Evolutionary conservation across 257 asterid species (phyloP).

Genomic region (Przewalskia tangutica): DNA sequence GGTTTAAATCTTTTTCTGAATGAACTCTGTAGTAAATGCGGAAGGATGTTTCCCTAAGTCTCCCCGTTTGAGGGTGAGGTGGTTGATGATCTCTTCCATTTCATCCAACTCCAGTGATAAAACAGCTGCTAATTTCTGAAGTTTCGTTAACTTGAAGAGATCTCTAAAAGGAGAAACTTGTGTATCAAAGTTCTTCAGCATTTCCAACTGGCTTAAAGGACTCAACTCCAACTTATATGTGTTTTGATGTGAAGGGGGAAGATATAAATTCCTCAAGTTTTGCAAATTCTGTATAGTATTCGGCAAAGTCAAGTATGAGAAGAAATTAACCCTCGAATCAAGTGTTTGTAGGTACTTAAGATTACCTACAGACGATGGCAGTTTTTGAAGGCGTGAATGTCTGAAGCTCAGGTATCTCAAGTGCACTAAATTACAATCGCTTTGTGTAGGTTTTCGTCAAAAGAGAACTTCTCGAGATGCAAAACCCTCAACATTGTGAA

Average conservation of each 20-base stretch:
- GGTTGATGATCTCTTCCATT: conserved; percentile 19
- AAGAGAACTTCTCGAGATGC: conserved; percentile 42
- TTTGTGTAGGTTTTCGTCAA: conserved; percentile 25
- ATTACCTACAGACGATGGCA: conserved; percentile 39
- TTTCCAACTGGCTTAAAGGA: conserved; percentile 29
- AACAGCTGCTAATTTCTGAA: conserved; percentile 35
- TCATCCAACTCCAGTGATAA: conserved; percentile 22
- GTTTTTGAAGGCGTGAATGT: conserved; percentile 18
- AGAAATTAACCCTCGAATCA: conserved; percentile 28
- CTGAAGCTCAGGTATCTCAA: conserved; percentile 44
- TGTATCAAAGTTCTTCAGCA: conserved; percentile 37
- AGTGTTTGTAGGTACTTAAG: conserved; percentile 32
- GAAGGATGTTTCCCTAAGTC: conserved; percentile 29
- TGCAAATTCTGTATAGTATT: conserved; percentile 35
- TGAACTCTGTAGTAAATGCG: conserved; percentile 30
- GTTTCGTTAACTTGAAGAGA: conserved; percentile 27
- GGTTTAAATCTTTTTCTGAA: conserved; percentile 26
- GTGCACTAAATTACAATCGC: conserved; percentile 29
- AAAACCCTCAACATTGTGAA: conserved; percentile 31
- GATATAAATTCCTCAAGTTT: conserved; percentile 37
- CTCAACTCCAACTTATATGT: conserved; percentile 25
- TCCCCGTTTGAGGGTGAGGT: conserved; percentile 12
- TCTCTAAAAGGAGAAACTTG: conserved; percentile 36
- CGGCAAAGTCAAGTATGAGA: conserved; percentile 32
- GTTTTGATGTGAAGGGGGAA: conserved; percentile 37